Evolutionary conservation across 1,139 yeast species (phyloP).

Genomic region (Saccharomyces hybrid): DNA sequence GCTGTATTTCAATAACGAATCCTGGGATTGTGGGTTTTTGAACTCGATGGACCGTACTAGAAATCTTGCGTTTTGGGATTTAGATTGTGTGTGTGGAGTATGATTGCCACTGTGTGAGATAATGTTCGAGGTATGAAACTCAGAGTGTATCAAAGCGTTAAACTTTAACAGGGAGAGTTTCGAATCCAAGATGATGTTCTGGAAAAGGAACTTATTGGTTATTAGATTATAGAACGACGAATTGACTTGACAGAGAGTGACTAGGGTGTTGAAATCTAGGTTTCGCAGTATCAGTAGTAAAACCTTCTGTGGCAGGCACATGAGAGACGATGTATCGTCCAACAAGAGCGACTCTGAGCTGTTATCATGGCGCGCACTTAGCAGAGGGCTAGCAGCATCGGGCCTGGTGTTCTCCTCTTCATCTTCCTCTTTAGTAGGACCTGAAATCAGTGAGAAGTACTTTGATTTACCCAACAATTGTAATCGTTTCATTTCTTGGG

Average conservation of each 20-base stretch:
- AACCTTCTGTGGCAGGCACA: slow-evolving; percentile 14
- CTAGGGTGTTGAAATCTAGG: slow-evolving; percentile 18
- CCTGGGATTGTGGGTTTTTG: slow-evolving; percentile 28
- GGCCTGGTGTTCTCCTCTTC: background rate
- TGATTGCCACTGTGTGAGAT: slow-evolving; percentile 2
- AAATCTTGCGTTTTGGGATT: slow-evolving; percentile 22
- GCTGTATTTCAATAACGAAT: slow-evolving; percentile 29
- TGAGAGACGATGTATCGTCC: background rate
- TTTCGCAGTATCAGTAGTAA: slow-evolving; percentile 17
- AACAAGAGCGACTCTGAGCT: background rate
- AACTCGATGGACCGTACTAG: slow-evolving; percentile 26
- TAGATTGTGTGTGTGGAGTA: background rate
- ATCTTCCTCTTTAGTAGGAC: background rate
- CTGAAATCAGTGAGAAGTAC: slow-evolving; percentile 7
- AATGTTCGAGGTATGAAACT: slow-evolving; percentile 19
- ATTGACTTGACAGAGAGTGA: slow-evolving; percentile 21
- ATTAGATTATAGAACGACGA: slow-evolving; percentile 19
- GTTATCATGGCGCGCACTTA: background rate
- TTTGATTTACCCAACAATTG: slow-evolving; percentile 23
- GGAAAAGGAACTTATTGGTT: slow-evolving; percentile 22
- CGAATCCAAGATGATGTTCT: slow-evolving; percentile 18
- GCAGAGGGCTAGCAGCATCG: background rate
- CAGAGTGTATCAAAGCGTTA: slow-evolving; percentile 27
- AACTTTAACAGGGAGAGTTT: slow-evolving; percentile 25
- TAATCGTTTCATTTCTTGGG: slow-evolving; percentile 18